A percentile compares a stretch with the other conserved stretches of the same genome.
phyloP scores from a whole-genome alignment of 805 yeast species.

The Komagataella pseudopastoris region DNA sequence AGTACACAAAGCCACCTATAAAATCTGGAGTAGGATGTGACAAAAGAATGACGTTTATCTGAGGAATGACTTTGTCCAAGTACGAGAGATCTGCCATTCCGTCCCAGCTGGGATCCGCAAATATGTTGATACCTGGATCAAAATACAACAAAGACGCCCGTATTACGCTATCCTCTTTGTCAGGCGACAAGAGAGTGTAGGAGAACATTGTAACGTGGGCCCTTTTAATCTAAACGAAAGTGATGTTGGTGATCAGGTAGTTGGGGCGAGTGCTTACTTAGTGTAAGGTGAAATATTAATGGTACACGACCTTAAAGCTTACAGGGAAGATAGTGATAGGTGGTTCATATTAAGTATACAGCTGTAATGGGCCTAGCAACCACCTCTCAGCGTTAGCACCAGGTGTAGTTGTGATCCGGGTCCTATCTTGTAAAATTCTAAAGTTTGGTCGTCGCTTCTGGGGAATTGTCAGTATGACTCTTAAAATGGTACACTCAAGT shows the following conservation, averaged over 20 bases:
- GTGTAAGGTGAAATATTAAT: not conserved
- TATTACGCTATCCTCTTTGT: not conserved
- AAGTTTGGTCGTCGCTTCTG: slow-evolving; percentile 64
- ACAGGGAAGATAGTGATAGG: not conserved
- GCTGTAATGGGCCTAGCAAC: slow-evolving; percentile 17
- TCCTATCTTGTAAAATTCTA: slow-evolving; percentile 57
- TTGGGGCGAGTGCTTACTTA: not conserved
- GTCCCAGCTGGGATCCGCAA: slow-evolving; percentile 72
- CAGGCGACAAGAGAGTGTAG: slow-evolving; percentile 13
- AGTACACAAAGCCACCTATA: slow-evolving; percentile 63
- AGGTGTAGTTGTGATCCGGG: slow-evolving; percentile 85
- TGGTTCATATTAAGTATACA: not conserved
- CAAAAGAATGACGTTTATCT: slow-evolving; percentile 58
- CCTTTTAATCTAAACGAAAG: not conserved
- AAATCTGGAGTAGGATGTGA: slow-evolving; percentile 79
- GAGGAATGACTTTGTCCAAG: slow-evolving; percentile 26
- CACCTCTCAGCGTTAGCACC: slow-evolving; percentile 90
- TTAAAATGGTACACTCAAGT: not conserved
- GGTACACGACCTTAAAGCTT: not conserved
- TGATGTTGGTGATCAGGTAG: not conserved
- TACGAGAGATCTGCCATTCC: slow-evolving; percentile 29
- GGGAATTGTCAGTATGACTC: not conserved
- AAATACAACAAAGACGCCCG: not conserved
- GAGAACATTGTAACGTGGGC: slow-evolving; percentile 7
- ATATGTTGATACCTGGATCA: slow-evolving; percentile 21